Evolutionary conservation across 2,329 filamentous ascomycete species (phyloP), one percentile per base, ranked within the genome.

Genomic region (Fusarium agapanthi): DNA sequence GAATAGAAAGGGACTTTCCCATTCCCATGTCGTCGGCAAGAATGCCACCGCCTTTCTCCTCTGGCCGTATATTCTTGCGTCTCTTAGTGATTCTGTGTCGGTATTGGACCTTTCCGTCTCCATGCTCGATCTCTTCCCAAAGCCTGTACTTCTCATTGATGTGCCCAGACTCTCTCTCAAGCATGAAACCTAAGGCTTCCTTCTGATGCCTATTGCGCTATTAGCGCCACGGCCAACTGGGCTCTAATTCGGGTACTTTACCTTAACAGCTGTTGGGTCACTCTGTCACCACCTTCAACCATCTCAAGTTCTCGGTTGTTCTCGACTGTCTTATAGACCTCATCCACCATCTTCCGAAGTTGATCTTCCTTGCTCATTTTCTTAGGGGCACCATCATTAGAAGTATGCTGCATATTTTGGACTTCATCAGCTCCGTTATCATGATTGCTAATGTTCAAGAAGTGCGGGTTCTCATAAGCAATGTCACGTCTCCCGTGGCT

Each of bases 1-100:
- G 45, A 1, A 67, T 67, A 0, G 65, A 67, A 7, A 67, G 47
- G 0, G 65, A 67, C 8, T 67, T 67, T 18, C 65, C 65, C 65
- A 67, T 67, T 1, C 65, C 65, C 65, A 67, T 67, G 1, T 67
- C 65, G 2, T 67, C 62, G 4, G 65, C 65, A 7, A 67, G 34
- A 1, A 67, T 67, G 0, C 65, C 65, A 0, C 65, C 65, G 0
- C 62, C 65, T 1, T 20, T 67, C 7, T 67, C 65, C 3, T 61
- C 65, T 4, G 62, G 62, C 1, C 20, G 26, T 0, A 40, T 24
- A 3, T 67, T 62, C 2, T 7, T 53, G 6, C 65, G 13, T 12
- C 62, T 24, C 18, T 67, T 67, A 0, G 62, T 67, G 3, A 67
- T 67, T 28, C 32, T 51, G 5, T 67, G 65, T 18, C 30, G 45